Base-by-base conservation (phyloP, 139 green algal genomes). In the Chlorella sp. region DNA sequence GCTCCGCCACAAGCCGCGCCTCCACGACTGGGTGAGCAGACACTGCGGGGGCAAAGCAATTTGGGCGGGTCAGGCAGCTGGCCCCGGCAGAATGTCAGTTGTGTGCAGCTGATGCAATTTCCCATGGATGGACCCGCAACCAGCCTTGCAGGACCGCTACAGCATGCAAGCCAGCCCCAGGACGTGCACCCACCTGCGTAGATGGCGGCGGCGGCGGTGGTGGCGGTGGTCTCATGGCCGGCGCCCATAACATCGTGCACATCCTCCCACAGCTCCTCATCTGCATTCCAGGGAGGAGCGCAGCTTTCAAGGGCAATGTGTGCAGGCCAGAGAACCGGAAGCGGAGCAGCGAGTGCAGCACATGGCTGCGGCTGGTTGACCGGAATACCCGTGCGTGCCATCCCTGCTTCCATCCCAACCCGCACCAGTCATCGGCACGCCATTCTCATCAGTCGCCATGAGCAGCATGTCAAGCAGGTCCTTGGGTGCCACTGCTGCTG, bases 241-340 rank as follows among this genome's bases (percentile, higher is more conserved):
- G 92, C 92, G 9, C 89, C 91, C 92, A 95, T 95, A 25, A 95
- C 83, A 74, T 95, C 92, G 64, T 95, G 90, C 65, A 94, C 90
- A 82, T 95, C 93, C 72, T 93, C 90, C 92, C 92, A 96, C 80
- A 96, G 82, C 88, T 96, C 94, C 75, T 92, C 86, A 65, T 96
- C 90, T 36, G 64, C 65, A n/a, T n/a, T n/a, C n/a, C n/a, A n/a
- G n/a, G n/a, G n/a, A n/a, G 44, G 7, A 51, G 44, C 44, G 9
- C 44, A 51, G 44, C 44, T 51, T 51, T 6, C 44, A 6, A 51
- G 44, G 6, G 44, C 44, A 51, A 51, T n/a, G n/a, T n/a, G n/a
- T n/a, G n/a, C n/a, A n/a, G n/a, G n/a, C n/a, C n/a, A n/a, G n/a
- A n/a, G n/a, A n/a, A n/a, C n/a, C n/a, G n/a, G n/a, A n/a, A n/a